Evolutionary conservation across 1,139 yeast species (phyloP).

Genomic region (Sugiyamaella castrensis): DNA sequence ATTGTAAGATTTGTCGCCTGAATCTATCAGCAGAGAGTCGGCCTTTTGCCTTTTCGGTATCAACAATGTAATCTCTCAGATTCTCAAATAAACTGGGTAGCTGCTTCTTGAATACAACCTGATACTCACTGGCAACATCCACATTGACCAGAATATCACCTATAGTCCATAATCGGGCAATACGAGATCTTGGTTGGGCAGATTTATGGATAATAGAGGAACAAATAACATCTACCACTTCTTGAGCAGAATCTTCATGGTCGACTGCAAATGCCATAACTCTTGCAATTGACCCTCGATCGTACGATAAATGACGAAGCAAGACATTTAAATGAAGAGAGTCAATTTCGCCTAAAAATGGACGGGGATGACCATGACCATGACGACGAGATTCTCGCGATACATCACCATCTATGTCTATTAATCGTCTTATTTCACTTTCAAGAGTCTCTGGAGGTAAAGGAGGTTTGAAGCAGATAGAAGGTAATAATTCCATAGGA

Average conservation of each 20-base stretch:
- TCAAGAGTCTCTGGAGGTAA: slow-evolving; percentile 15
- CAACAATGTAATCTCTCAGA: slow-evolving; percentile 4
- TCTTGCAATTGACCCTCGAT: slow-evolving; percentile 34
- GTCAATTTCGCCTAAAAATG: slow-evolving; percentile 16
- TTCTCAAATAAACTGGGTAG: slow-evolving; percentile 12
- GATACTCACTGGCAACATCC: slow-evolving; percentile 15
- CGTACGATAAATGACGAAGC: slow-evolving; percentile 27
- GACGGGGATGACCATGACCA: slow-evolving; percentile 8
- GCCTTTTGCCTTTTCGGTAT: slow-evolving; percentile 9
- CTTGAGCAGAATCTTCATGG: slow-evolving; percentile 27
- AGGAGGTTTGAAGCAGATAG: slow-evolving; percentile 22
- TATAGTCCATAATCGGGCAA: slow-evolving; percentile 31
- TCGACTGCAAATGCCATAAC: slow-evolving; percentile 34
- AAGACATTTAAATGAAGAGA: slow-evolving; percentile 25
- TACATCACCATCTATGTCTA: neutral
- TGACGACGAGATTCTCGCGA: neutral
- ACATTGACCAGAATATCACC: slow-evolving; percentile 32
- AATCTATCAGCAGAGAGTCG: slow-evolving; percentile 19
- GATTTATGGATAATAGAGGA: slow-evolving; percentile 20
- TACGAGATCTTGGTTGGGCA: slow-evolving; percentile 15
- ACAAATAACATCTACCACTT: slow-evolving; percentile 27
- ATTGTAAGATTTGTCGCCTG: slow-evolving; percentile 15
- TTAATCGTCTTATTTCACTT: slow-evolving; percentile 19
- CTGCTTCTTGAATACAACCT: slow-evolving; percentile 9
- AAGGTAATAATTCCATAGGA: slow-evolving; percentile 9